Evolutionary conservation across 345 rosid species (phyloP).

Genomic region (Sisymbrium altissimum): DNA sequence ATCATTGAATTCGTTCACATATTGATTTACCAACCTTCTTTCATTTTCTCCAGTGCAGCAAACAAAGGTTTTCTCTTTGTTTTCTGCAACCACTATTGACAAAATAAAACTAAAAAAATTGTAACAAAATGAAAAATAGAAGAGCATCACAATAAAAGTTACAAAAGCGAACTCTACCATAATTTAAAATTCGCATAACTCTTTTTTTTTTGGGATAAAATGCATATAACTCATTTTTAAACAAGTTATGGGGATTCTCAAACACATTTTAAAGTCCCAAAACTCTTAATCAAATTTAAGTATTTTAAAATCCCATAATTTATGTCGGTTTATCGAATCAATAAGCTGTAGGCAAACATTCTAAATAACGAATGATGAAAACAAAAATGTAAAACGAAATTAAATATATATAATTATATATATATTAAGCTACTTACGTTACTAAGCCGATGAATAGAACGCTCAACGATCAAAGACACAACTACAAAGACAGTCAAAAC

Average conservation of each 20-base stretch:
- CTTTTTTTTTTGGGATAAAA: no score
- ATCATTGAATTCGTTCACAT: neutral
- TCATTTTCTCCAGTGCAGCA: slow-evolving; percentile 92
- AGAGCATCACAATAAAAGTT: neutral
- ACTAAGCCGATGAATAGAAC: slow-evolving; percentile 73
- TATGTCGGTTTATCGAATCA: neutral
- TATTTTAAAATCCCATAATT: neutral
- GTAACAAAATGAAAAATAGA: neutral
- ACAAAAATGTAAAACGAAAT: neutral
- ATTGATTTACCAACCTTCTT: slow-evolving; percentile 55
- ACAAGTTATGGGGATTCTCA: neutral
- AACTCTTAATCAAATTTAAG: neutral
- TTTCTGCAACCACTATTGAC: slow-evolving; percentile 73
- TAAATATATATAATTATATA: neutral
- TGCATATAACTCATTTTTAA: no score
- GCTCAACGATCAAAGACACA: slow-evolving; percentile 84
- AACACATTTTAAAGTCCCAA: neutral
- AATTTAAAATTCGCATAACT: no score
- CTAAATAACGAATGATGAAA: neutral
- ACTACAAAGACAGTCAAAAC: slow-evolving; percentile 82
- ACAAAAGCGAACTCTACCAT: neutral
- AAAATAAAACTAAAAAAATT: neutral
- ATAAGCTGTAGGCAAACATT: neutral
- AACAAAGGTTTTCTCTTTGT: slow-evolving; percentile 76
- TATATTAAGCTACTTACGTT: slow-evolving; percentile 41